Evolutionary conservation across 2,329 filamentous ascomycete genomes (phyloP), one percentile per base, ranked within the genome.

Genomic region (Talaromyces marneffei): DNA sequence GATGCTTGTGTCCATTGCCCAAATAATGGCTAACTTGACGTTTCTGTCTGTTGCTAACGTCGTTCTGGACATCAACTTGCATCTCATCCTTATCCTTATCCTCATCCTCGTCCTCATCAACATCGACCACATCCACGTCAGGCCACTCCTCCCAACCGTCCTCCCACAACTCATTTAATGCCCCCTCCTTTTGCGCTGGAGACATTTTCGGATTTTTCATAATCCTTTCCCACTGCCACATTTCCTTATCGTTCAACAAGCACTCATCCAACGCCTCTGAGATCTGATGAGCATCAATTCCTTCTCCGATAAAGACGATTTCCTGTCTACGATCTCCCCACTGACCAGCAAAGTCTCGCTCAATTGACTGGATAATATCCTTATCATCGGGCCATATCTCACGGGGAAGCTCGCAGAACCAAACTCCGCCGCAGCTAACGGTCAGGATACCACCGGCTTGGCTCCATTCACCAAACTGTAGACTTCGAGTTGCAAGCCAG

Each of bases 291-390:
- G 78, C 68, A 55, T 89, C 79, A 14, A 91, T 77, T 4, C 80
- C 79, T 71, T 90, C 86, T 0, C 88, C 88, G 61, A 91, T 90
- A 63, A 91, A 88, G 2, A 91, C 88, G 6, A 91, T 70, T 70
- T 91, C 88, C 69, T 91, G 87, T 2, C 87, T 78, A 1, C 87
- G 79, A 66, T 91, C 88, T 0, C 86, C 87, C 86, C 87, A 90
- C 8, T 75, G 73, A 4, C 73, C 75, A 31, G 77, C 70, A 57
- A 83, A 82, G 61, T 84, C 81, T 33, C 80, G 75, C 57, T 74
- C 70, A 42, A 84, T 81, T 10, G 79, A 78, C 44, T 75, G 70
- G 25, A 75, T 67, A 1, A 83, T 81, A 12, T 80, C 80, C 27
- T 74, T 68, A 63, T 80, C 79, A 10, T 80, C 78, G 0, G 77